Conservation (phyloP, 345 rosid genomes). For the Clarkia xantiana region DNA sequence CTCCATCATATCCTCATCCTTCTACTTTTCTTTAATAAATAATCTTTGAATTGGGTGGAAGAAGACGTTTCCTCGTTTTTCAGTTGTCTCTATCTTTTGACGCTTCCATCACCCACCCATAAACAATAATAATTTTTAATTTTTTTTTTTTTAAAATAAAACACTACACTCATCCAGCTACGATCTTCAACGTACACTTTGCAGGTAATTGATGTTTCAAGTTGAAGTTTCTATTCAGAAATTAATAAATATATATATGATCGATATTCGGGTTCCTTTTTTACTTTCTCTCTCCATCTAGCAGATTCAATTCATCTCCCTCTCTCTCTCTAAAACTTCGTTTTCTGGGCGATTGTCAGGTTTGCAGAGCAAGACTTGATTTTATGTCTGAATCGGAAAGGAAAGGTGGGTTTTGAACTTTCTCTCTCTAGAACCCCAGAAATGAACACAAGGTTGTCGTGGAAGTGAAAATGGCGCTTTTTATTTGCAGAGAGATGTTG, state of each 20-base stretch:
- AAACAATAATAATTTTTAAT: background rate
- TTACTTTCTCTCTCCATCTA: constrained; percentile 4
- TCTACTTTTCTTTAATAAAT: background rate
- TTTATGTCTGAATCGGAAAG: too few species aligned
- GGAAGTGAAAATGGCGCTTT: background rate
- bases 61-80: constrained; percentile 78
- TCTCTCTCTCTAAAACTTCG: constrained; percentile 12
- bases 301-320: constrained; percentile 11
- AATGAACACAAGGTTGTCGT: background rate
- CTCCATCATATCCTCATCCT: constrained; percentile 16
- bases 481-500: background rate
- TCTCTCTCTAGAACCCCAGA: background rate
- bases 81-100: constrained; percentile 53
- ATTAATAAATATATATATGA: too few species aligned
- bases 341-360: constrained; percentile 26
- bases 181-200: too few species aligned
- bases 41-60: constrained; percentile 30
- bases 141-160: constrained; percentile 1
- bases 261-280: constrained; percentile 5
- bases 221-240: constrained; percentile 14
- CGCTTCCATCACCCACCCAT: constrained; percentile 7
- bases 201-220: constrained; percentile 14
- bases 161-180: background rate
- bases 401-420: too few species aligned
- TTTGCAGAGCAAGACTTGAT: constrained; percentile 28